Base-by-base conservation (phyloP, 192 early-diverging fungal genomes). In the Coemansia sp. region DNA sequence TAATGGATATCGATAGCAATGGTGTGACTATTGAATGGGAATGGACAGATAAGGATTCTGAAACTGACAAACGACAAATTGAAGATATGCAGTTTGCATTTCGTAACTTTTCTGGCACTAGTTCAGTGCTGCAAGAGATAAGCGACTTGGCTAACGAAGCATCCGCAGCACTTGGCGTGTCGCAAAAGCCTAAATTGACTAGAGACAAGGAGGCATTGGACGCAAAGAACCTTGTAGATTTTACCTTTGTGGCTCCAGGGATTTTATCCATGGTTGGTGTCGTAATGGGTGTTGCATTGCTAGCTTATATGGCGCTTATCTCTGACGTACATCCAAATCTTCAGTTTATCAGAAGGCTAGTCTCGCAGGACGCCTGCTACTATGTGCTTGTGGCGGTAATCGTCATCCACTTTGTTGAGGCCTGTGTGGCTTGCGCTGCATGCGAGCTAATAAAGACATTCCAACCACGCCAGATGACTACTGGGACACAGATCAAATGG, bases 1-100 rank as follows among this genome's bases (percentile, higher is more conserved):
- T 71, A 6, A 25, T 52, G 5, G 69, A 77, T 30, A 65, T 77
- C n/a, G 69, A 71, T 58, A 26, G 22, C 4, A 63, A 60, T 60
- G 69, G 69, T 6, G 48, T 78, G 3, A 65, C 65, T 10, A 60
- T 78, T 21, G 69, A 71, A 30, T 78, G 75, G 75, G 47, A 68
- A n/a, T 65, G 41, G 66, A 34, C 30, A 6, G 66, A 38, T 9
- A 38, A 3, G 10, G 61, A 22, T 22, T 51, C 31, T 18, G 44
- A n/a, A 3, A 27, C 26, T 25, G 48, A 14, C 5, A 68, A 50
- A 53, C 41, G 12, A 34, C 56, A 38, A 12, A 52, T n/a, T 10
- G 66, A 76, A 25, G 75, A 78, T 30, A 78, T 72, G 75, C 69
- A 68, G 55, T 78, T 78, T 58, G 62, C 69, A 9, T 54, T 78